Evolutionary conservation across 495 filamentous ascomycete species (phyloP).

Genomic region (Neurospora sp.): DNA sequence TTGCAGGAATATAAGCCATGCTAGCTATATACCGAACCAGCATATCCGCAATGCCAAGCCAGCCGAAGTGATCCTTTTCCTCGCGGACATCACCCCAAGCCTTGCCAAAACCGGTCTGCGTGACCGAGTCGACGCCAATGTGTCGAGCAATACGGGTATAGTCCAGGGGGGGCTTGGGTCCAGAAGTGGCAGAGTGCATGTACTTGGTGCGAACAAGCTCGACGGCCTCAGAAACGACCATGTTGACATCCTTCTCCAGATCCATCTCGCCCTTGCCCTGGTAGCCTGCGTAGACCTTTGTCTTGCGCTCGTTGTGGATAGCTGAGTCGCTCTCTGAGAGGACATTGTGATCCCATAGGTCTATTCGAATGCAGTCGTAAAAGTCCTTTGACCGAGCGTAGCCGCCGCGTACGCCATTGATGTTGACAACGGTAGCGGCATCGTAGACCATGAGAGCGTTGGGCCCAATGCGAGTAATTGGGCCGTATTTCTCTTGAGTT

Average conservation of each 20-base stretch:
- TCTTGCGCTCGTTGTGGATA: constrained; percentile 22
- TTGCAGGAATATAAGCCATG: not conserved
- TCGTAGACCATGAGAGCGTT: constrained; percentile 21
- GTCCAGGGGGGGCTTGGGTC: not conserved
- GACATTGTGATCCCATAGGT: constrained; percentile 8
- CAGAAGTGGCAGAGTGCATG: constrained; percentile 30
- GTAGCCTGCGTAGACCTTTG: constrained; percentile 28
- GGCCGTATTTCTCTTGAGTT: constrained; percentile 31
- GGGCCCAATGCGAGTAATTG: constrained; percentile 33
- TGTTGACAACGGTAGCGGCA: constrained; percentile 15
- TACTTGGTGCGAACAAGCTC: not conserved
- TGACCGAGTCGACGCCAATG: constrained; percentile 32
- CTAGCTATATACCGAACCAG: not conserved
- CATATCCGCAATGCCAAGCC: not conserved
- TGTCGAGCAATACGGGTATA: not conserved
- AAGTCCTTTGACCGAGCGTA: constrained; percentile 1
- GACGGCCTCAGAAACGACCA: not conserved
- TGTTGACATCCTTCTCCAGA: constrained; percentile 31
- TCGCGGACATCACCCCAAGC: not conserved
- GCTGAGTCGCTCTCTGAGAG: constrained; percentile 24
- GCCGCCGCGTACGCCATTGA: constrained; percentile 13
- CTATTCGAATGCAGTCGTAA: not conserved
- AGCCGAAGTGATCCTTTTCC: not conserved
- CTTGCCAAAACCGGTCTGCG: constrained; percentile 33
- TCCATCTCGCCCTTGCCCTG: constrained; percentile 34